Conservation (phyloP, 2,329 filamentous ascomycete species). For the Aspergillus sp. region DNA sequence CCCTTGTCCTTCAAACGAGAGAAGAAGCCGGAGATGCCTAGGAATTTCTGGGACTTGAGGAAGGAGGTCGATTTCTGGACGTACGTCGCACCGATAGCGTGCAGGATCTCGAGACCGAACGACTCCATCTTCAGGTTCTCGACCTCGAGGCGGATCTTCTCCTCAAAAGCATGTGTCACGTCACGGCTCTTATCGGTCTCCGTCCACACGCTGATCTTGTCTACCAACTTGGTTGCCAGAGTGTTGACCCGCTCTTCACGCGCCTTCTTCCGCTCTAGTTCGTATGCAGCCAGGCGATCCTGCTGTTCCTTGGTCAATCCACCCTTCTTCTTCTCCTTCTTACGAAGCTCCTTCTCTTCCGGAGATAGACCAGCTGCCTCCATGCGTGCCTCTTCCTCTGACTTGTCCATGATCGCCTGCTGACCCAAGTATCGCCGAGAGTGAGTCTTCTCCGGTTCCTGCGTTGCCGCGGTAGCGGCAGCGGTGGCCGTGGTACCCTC, state of each 20-base stretch:
- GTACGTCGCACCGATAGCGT: conserved; percentile 90
- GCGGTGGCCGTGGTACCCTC: conserved; percentile 48
- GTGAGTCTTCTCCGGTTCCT: conserved; percentile 13
- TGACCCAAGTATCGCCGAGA: conserved; percentile 60
- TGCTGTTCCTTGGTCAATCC: conserved; percentile 85
- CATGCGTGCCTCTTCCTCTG: conserved; percentile 67
- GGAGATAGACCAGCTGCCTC: conserved; percentile 59
- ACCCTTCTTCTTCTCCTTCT: conserved; percentile 84
- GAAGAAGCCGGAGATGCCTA: conserved; percentile 94
- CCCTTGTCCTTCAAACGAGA: conserved; percentile 93
- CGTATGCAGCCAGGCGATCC: conserved; percentile 82
- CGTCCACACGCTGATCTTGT: conserved; percentile 90
- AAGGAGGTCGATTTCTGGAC: conserved; percentile 78
- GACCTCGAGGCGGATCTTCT: conserved; percentile 89
- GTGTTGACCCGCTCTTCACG: conserved; percentile 86
- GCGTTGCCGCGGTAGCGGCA: conserved; percentile 40
- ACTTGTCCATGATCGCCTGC: conserved; percentile 80
- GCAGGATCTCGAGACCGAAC: conserved; percentile 91
- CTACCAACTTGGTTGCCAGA: conserved; percentile 74
- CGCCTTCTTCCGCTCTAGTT: conserved; percentile 73
- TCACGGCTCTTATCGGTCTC: conserved; percentile 87
- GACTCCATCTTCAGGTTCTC: conserved; percentile 99
- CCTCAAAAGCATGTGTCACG: conserved; percentile 82
- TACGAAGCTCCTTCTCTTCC: conserved; percentile 68
- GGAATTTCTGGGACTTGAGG: conserved; percentile 91